Percentiles rank a stretch among this genome's conserved stretches.
Conservation (phyloP, 2,329 filamentous ascomycete genomes). For the Exophiala sp. region DNA sequence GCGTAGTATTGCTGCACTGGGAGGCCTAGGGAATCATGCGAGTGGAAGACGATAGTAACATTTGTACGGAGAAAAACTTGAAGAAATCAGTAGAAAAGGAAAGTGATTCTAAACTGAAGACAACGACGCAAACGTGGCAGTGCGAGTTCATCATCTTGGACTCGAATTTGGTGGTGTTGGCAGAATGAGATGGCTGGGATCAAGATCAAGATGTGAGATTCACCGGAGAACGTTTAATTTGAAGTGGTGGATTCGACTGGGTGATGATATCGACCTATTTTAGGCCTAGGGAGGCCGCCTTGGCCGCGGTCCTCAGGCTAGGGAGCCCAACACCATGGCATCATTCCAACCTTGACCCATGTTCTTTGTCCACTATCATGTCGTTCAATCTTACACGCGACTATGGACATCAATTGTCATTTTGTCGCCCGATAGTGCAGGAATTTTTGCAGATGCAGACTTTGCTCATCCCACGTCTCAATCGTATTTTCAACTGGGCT, state of each 20-base stretch:
- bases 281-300: not conserved
- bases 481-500: not conserved
- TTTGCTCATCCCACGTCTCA: no score
- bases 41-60: not conserved
- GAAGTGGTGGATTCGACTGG: not conserved
- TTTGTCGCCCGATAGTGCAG: no score
- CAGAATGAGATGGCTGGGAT: slow-evolving; percentile 17
- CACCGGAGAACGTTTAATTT: not conserved
- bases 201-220: not conserved
- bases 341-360: no score
- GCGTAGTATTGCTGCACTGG: not conserved
- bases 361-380: no score
- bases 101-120: no score
- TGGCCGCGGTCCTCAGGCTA: no score
- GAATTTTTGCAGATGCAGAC: no score
- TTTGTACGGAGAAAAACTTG: not conserved
- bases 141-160: not conserved
- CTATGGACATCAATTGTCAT: not conserved
- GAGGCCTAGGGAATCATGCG: not conserved
- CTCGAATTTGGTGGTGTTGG: slow-evolving; percentile 9
- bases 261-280: not conserved
- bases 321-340: no score
- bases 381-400: slow-evolving; percentile 2
- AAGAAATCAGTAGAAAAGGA: not conserved
- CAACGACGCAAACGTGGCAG: not conserved